These are phyloP conservation scores for Phytophthora meadii DNA, from an alignment of 352 stramenopile species.

Conservation along the genomic window DNA sequence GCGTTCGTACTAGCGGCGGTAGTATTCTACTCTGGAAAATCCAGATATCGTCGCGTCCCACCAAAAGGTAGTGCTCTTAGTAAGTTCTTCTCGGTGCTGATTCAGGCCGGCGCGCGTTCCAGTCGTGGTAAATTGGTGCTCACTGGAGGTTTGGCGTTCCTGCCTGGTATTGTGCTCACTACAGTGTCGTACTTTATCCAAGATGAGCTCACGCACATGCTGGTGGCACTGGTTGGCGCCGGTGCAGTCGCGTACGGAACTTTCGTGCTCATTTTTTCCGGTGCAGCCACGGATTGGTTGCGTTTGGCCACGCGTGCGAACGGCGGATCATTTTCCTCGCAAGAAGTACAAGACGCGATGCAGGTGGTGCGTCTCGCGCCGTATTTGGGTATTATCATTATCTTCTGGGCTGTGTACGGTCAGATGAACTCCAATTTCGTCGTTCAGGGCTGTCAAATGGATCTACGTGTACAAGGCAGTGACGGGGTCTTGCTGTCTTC, in stretches of 20 bases:
- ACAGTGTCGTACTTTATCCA: conserved; percentile 84
- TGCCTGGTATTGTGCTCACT: conserved; percentile 79
- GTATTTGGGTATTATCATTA: conserved; percentile 85
- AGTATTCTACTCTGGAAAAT: conserved; percentile 81
- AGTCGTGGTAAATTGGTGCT: conserved; percentile 74
- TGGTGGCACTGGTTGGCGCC: conserved; percentile 61
- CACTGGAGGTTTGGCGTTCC: conserved; percentile 72
- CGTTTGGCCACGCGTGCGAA: conserved; percentile 51
- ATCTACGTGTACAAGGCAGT: conserved; percentile 68
- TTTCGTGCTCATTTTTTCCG: conserved; percentile 71
- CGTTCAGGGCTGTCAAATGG: conserved; percentile 92
- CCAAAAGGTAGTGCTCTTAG: conserved; percentile 81
- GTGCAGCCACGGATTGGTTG: conserved; percentile 71
- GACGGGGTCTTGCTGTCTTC: conserved; percentile 70
- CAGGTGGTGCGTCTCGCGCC: conserved; percentile 84
- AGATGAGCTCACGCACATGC: conserved; percentile 62
- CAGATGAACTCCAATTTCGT: conserved; percentile 89
- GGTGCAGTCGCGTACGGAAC: conserved; percentile 71
- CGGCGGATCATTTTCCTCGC: conserved; percentile 58
- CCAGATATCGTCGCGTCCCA: conserved; percentile 68
- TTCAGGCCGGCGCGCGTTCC: conserved; percentile 65
- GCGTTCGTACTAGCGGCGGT: conserved; percentile 82
- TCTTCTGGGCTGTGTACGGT: conserved; percentile 88
- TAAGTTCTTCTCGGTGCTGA: conserved; percentile 74
- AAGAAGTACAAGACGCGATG: conserved; percentile 73